These are phyloP conservation scores for Cephalotrichum gorgonifer DNA, from an alignment of 2,329 filamentous ascomycete genomes.

Conservation along the genomic window DNA sequence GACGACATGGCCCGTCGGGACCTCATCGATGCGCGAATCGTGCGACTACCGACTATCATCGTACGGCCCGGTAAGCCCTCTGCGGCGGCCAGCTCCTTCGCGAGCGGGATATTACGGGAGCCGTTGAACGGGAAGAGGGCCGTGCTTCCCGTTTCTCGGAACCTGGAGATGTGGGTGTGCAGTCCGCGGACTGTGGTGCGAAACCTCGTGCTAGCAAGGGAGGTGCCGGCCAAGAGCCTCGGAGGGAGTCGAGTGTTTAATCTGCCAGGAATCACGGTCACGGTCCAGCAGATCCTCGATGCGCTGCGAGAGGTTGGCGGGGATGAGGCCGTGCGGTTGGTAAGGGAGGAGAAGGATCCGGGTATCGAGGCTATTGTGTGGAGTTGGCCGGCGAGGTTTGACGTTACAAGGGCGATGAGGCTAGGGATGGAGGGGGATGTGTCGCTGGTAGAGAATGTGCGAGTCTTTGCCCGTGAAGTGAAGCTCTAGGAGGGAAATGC, in stretches of 20 bases:
- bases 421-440: slow-evolving; percentile 26
- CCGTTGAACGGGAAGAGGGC: slow-evolving; percentile 37
- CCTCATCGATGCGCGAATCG: slow-evolving; percentile 43
- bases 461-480: background rate
- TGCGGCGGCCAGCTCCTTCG: slow-evolving; percentile 49
- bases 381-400: slow-evolving; percentile 42
- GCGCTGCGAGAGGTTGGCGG: slow-evolving; percentile 38
- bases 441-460: background rate
- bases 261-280: slow-evolving; percentile 39
- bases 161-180: slow-evolving; percentile 35
- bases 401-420: slow-evolving; percentile 36
- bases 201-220: slow-evolving; percentile 33
- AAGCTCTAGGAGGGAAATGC: background rate
- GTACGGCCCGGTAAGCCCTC: slow-evolving; percentile 51
- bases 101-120: slow-evolving; percentile 52
- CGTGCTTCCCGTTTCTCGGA: slow-evolving; percentile 30
- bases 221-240: slow-evolving; percentile 25
- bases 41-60: slow-evolving; percentile 50
- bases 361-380: slow-evolving; percentile 37
- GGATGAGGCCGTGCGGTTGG: slow-evolving; percentile 26
- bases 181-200: slow-evolving; percentile 32
- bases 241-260: slow-evolving; percentile 37
- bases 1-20: slow-evolving; percentile 40
- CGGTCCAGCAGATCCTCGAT: slow-evolving; percentile 41
- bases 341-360: slow-evolving; percentile 36